Evolutionary conservation across 805 yeast species (phyloP).

Genomic region (Teunomyces cretensis): DNA sequence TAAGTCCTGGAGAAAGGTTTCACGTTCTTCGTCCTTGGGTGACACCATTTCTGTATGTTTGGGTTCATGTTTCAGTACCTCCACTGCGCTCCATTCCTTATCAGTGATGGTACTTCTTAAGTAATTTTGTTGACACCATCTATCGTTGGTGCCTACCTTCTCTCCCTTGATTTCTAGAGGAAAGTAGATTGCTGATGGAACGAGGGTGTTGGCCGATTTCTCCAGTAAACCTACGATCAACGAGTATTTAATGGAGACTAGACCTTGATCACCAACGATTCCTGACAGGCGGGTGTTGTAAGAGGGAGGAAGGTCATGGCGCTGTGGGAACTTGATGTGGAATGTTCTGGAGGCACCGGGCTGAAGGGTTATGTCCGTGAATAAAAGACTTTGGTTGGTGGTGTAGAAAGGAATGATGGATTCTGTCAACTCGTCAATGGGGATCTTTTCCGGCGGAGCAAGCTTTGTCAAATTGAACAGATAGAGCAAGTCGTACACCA

Average conservation of each 20-base stretch:
- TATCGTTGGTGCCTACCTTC: conserved; percentile 23
- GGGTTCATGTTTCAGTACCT: background rate
- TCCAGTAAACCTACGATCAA: conserved; percentile 34
- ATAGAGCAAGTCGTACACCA: conserved; percentile 36
- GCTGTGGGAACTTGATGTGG: conserved; percentile 22
- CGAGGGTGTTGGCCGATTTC: conserved; percentile 11
- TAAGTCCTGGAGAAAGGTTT: conserved; percentile 29
- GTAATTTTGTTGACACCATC: conserved; percentile 30
- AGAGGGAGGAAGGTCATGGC: conserved; percentile 35
- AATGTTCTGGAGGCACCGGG: conserved; percentile 18
- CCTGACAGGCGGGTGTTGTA: conserved; percentile 44
- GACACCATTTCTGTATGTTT: background rate
- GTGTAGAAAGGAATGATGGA: conserved; percentile 40
- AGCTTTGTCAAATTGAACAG: conserved; percentile 25
- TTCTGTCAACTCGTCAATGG: conserved; percentile 24
- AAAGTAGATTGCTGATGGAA: conserved; percentile 30
- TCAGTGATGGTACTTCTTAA: conserved; percentile 24
- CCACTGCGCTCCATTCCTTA: conserved; percentile 26
- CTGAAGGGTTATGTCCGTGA: conserved; percentile 27
- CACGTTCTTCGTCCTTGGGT: conserved; percentile 8
- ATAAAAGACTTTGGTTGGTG: conserved; percentile 39
- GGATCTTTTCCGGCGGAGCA: conserved; percentile 5
- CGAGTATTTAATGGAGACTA: conserved; percentile 36
- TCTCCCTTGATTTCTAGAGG: conserved; percentile 31
- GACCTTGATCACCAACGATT: conserved; percentile 38